Conservation (phyloP, 2,329 filamentous ascomycete genomes). For the Tolypocladium nubicola region DNA sequence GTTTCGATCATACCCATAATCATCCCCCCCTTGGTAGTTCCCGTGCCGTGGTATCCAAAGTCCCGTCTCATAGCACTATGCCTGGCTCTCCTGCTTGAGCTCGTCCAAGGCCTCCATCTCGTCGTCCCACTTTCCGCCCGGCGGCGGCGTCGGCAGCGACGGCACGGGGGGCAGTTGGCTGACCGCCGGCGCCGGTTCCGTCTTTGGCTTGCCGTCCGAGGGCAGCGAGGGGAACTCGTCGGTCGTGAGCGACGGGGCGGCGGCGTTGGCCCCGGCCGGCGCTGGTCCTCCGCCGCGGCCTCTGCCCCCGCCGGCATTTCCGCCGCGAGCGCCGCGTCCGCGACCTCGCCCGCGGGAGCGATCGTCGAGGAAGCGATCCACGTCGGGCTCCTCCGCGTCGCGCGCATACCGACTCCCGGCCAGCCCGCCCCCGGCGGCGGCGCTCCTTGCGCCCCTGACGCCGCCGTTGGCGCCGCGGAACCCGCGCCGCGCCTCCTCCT, state of each 20-base stretch:
- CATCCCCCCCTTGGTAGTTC: not conserved
- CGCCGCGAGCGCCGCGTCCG: conserved; percentile 18
- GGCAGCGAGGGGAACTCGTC: conserved; percentile 28
- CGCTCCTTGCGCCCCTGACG: conserved; percentile 24
- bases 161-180: conserved; percentile 2
- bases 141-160: conserved; percentile 17
- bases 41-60: not conserved
- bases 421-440: conserved; percentile 16
- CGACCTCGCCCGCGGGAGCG: conserved; percentile 19
- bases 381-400: conserved; percentile 22
- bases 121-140: conserved; percentile 42
- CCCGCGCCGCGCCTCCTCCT: conserved; percentile 27
- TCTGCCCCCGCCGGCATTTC: conserved; percentile 24
- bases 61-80: not conserved
- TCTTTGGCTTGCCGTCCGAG: conserved; percentile 13
- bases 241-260: conserved; percentile 11
- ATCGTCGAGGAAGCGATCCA: conserved; percentile 26
- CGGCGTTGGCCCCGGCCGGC: not conserved
- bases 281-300: conserved; percentile 13
- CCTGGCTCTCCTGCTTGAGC: conserved; percentile 9
- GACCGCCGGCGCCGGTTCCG: conserved; percentile 5
- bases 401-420: conserved; percentile 31
- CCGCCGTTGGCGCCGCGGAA: conserved; percentile 34
- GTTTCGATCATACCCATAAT: not conserved
- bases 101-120: conserved; percentile 44